Evolutionary conservation across 495 filamentous ascomycete species (phyloP).

Genomic region (Penicillium malachiteum): DNA sequence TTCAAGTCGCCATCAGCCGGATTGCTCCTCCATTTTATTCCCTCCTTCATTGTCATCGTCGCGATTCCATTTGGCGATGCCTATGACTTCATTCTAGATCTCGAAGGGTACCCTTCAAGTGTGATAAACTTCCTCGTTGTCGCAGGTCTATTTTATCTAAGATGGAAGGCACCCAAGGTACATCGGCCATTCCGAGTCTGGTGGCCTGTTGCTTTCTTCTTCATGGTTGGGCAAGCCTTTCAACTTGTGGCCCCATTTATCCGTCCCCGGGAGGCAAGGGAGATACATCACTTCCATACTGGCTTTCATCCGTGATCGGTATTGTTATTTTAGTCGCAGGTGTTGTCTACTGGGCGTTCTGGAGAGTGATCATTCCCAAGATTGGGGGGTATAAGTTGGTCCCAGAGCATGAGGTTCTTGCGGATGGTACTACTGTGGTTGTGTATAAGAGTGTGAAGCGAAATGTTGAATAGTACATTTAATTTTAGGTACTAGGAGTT

Average conservation of each 20-base stretch:
- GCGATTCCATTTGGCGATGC: slow-evolving; percentile 60
- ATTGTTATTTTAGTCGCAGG: slow-evolving; percentile 29
- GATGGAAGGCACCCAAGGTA: slow-evolving; percentile 53
- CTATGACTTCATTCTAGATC: slow-evolving; percentile 68
- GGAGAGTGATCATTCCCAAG: slow-evolving; percentile 11
- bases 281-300: slow-evolving; percentile 39
- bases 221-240: slow-evolving; percentile 35
- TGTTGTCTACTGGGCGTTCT: slow-evolving; percentile 32
- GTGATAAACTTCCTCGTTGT: slow-evolving; percentile 57
- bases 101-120: slow-evolving; percentile 64
- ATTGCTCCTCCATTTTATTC: slow-evolving; percentile 62
- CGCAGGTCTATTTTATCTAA: slow-evolving; percentile 59
- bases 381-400: slow-evolving; percentile 12
- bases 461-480: background rate
- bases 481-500: too few species aligned
- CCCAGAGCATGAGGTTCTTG: slow-evolving; percentile 12
- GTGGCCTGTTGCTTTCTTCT: slow-evolving; percentile 37
- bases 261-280: slow-evolving; percentile 31
- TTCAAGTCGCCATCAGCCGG: slow-evolving; percentile 64
- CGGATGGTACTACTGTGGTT: slow-evolving; percentile 23
- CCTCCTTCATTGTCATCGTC: slow-evolving; percentile 59
- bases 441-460: slow-evolving; percentile 12
- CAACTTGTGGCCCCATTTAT: slow-evolving; percentile 43
- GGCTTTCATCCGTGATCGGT: slow-evolving; percentile 36
- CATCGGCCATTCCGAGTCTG: slow-evolving; percentile 64